Percentiles rank a stretch among this genome's conserved stretches.
Evolutionary conservation across 2,329 filamentous ascomycete species (phyloP).

Genomic region (Dactylellina cionopaga): DNA sequence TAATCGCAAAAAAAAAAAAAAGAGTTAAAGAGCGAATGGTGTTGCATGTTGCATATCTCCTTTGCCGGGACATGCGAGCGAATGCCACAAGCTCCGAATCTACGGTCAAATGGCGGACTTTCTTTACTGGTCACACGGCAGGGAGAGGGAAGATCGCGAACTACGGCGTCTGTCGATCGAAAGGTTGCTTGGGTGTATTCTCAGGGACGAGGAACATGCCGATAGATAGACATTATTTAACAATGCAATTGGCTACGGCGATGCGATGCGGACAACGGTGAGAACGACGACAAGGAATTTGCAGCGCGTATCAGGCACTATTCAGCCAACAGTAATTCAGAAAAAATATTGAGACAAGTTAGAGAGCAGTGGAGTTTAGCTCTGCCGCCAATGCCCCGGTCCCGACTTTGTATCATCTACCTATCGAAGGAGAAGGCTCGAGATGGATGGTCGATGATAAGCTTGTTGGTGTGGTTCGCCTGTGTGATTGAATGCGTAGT

Average conservation of each 20-base stretch:
- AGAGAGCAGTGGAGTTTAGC: too few species aligned
- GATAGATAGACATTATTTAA: too few species aligned
- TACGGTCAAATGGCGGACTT: slow-evolving; percentile 7
- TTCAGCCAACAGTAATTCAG: slow-evolving; percentile 3
- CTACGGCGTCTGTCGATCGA: slow-evolving; percentile 22
- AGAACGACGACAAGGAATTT: background rate
- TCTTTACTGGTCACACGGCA: slow-evolving; percentile 43
- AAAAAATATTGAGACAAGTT: slow-evolving; percentile 1
- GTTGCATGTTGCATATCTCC: slow-evolving; percentile 38
- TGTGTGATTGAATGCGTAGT: slow-evolving; percentile 35
- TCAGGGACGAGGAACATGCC: slow-evolving; percentile 19
- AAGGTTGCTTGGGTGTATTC: background rate
- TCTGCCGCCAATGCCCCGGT: slow-evolving; percentile 34
- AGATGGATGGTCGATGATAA: slow-evolving; percentile 8
- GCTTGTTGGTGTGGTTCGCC: slow-evolving; percentile 14
- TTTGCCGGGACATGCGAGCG: background rate
- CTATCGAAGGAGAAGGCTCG: background rate
- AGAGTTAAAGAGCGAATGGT: slow-evolving; percentile 1
- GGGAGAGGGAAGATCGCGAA: slow-evolving; percentile 40
- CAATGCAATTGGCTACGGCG: background rate
- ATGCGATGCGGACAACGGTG: background rate
- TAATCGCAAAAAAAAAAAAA: background rate
- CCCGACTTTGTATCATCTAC: background rate
- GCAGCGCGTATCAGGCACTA: background rate
- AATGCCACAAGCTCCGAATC: background rate